A percentile compares a stretch with the other conserved stretches of the same genome.
Evolutionary conservation across 768 basidiomycete genomes (phyloP).

Genomic region (Suillus alpinus): DNA sequence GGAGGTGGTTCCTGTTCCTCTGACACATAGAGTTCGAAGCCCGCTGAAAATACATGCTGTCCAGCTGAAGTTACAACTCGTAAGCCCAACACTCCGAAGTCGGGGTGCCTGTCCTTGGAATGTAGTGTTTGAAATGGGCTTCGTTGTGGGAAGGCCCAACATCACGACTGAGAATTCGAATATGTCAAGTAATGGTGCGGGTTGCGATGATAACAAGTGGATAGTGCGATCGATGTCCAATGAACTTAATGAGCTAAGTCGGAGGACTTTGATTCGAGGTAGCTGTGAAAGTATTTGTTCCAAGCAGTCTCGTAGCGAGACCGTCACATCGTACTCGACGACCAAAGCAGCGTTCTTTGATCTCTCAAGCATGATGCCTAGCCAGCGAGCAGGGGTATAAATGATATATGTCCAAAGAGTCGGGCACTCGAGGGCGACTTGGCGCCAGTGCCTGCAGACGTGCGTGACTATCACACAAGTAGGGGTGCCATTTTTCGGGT

Average conservation of each 20-base stretch:
- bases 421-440: not conserved
- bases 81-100: slow-evolving; percentile 36
- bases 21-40: slow-evolving; percentile 36
- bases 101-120: slow-evolving; percentile 32
- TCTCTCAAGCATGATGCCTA: slow-evolving; percentile 40
- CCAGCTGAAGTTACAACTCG: slow-evolving; percentile 33
- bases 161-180: slow-evolving; percentile 23
- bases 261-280: slow-evolving; percentile 21
- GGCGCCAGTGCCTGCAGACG: not conserved
- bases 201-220: slow-evolving; percentile 9
- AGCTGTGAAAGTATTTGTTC: slow-evolving; percentile 4
- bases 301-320: slow-evolving; percentile 24
- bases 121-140: slow-evolving; percentile 21
- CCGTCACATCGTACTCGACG: slow-evolving; percentile 33
- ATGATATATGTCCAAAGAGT: slow-evolving; percentile 19
- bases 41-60: slow-evolving; percentile 32
- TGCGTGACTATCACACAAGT: not conserved
- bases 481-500: not conserved
- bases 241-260: not conserved
- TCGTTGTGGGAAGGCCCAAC: slow-evolving; percentile 16
- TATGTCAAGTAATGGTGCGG: slow-evolving; percentile 33
- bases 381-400: slow-evolving; percentile 34
- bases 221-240: not conserved
- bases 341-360: slow-evolving; percentile 38
- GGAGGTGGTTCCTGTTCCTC: slow-evolving; percentile 22